Percentiles rank a stretch among this genome's conserved stretches.
These are phyloP conservation scores for Metarhizium rileyi DNA, from an alignment of 2,329 filamentous ascomycete genomes.

Conservation along the genomic window DNA sequence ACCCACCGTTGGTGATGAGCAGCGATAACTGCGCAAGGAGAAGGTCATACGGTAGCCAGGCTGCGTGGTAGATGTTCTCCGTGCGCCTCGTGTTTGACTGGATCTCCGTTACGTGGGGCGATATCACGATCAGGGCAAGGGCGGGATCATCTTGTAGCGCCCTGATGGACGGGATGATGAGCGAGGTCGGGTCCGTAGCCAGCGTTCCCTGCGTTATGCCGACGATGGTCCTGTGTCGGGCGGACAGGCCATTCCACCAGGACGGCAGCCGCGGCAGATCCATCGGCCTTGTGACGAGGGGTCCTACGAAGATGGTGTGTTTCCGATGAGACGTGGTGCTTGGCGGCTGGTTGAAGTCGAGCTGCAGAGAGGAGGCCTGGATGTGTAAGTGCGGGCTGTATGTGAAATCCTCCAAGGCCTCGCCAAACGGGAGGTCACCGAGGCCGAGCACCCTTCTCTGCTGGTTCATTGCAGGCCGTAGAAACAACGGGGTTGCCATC, in stretches of 20 bases:
- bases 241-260: constrained; percentile 22
- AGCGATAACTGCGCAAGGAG: constrained; percentile 24
- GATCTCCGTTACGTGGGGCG: constrained; percentile 19
- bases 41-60: constrained; percentile 26
- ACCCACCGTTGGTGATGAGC: constrained; percentile 27
- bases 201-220: constrained; percentile 30
- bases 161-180: constrained; percentile 27
- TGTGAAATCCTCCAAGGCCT: constrained; percentile 21
- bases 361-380: constrained; percentile 23
- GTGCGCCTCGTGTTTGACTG: constrained; percentile 12
- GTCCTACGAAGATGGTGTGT: constrained; percentile 22
- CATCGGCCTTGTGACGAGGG: constrained; percentile 19
- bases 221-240: constrained; percentile 18
- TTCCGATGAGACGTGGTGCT: constrained; percentile 11
- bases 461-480: constrained; percentile 20
- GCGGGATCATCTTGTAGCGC: constrained; percentile 19
- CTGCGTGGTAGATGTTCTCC: constrained; percentile 20
- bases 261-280: constrained; percentile 15
- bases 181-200: constrained; percentile 24
- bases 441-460: constrained; percentile 22
- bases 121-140: constrained; percentile 24
- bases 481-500: constrained; percentile 16
- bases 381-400: constrained; percentile 30
- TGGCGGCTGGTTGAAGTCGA: constrained; percentile 22
- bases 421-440: constrained; percentile 16